phyloP scores from a whole-genome alignment of 2,329 filamentous ascomycete genomes.

The Zarea fungicola region DNA sequence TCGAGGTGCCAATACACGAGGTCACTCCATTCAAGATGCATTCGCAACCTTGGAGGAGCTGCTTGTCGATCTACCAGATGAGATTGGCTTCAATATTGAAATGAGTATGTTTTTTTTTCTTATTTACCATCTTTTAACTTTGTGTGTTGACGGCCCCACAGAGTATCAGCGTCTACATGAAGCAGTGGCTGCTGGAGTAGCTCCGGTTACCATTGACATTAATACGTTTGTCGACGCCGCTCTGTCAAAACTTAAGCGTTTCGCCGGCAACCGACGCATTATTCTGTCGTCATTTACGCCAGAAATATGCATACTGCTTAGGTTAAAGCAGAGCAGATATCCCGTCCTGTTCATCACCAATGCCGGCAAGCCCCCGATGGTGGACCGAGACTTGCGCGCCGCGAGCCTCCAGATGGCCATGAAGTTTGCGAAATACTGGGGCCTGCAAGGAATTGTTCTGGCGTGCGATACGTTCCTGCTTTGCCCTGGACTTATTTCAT shows the following conservation, averaged over 20 bases:
- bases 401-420: conserved; percentile 32
- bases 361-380: conserved; percentile 22
- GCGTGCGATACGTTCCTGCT: conserved; percentile 30
- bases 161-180: conserved; percentile 37
- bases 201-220: conserved; percentile 30
- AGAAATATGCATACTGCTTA: conserved; percentile 29
- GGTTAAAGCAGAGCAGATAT: conserved; percentile 26
- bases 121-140: background rate
- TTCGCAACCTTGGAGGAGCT: conserved; percentile 34
- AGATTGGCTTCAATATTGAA: conserved; percentile 35
- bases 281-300: conserved; percentile 32
- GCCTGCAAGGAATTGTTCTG: conserved; percentile 31
- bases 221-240: conserved; percentile 35
- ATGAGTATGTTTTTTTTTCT: conserved; percentile 25
- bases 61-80: conserved; percentile 27
- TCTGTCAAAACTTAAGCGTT: conserved; percentile 24
- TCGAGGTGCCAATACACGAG: conserved; percentile 35
- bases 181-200: conserved; percentile 27
- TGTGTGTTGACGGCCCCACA: conserved; percentile 13
- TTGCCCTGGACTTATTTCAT: conserved; percentile 30
- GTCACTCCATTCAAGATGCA: conserved; percentile 31
- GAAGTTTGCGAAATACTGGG: conserved; percentile 33
- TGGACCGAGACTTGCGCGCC: conserved; percentile 29
- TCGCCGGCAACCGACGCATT: conserved; percentile 24
- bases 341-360: conserved; percentile 31